Base-by-base conservation (phyloP, 2,329 filamentous ascomycete genomes). In the Pseudogymnoascus sp. region DNA sequence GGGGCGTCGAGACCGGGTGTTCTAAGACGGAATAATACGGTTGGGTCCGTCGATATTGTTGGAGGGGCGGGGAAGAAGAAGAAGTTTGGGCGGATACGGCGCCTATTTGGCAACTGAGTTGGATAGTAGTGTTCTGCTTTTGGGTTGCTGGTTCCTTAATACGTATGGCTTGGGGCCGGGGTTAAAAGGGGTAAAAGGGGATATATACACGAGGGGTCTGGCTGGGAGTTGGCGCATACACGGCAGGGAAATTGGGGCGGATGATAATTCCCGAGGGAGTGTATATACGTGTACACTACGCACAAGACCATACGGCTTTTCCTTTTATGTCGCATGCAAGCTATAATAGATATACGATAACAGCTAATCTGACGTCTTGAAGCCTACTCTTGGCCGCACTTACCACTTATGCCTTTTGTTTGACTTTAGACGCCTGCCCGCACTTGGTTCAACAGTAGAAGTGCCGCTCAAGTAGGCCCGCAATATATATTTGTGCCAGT, bases 261-360 rank as follows among this genome's bases (percentile, higher is more conserved):
- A 14, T 32, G 16, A 54, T 54, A 54, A 54, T 54, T 54, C 28
- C 47, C 14, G 47, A 5, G 28, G 28, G 47, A 54, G 47, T 54
- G 47, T 54, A 54, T 54, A 54, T 54, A 54, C 47, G 47, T 54
- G 47, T 54, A 54, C 47, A 32, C 28, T 32, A 54, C 47, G 22
- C 22, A 32, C 47, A 54, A 54, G 47, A 20, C 47, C 47, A 32
- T 54, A 54, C 47, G 47, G 47, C 47, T 20, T 54, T 54, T 54
- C 47, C 47, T 54, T 54, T 32, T 54, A 54, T 32, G 8, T 54
- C 32, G 9, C 47, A 20, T 54, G n/a, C 47, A 20, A 54, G 28
- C 11, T 54, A 54, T 54, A 54, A 32, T 54, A 54, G 9, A 54
- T 54, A 54, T 32, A 54, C 47, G 47, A 54, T 28, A 54, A 20